These are phyloP conservation scores for Rhizopus delemar DNA, from an alignment of 371 early-diverging fungal species.

Conservation along the genomic window DNA sequence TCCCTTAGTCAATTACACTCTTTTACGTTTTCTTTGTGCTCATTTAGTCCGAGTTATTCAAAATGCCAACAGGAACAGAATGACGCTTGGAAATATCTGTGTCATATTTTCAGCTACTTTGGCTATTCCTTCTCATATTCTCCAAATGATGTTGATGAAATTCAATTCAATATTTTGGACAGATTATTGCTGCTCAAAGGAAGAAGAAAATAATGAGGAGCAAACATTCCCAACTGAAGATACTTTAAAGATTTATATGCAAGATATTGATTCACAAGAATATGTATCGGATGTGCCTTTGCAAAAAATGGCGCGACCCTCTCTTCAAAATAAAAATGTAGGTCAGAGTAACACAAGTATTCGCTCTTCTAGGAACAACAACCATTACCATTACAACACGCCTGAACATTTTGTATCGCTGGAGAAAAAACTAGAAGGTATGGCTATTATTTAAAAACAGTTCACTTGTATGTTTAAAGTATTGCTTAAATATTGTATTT, in stretches of 20 bases:
- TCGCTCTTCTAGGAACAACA: slow-evolving; percentile 48
- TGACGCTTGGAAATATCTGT: slow-evolving; percentile 92
- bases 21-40: slow-evolving; percentile 82
- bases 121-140: slow-evolving; percentile 87
- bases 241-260: slow-evolving; percentile 13
- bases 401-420: slow-evolving; percentile 47
- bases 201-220: not conserved
- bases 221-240: slow-evolving; percentile 1
- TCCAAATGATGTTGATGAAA: slow-evolving; percentile 84
- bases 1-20: slow-evolving; percentile 86
- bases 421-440: slow-evolving; percentile 39
- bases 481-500: not conserved
- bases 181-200: not conserved
- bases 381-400: slow-evolving; percentile 44
- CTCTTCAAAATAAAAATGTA: slow-evolving; percentile 10
- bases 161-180: slow-evolving; percentile 87
- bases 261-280: slow-evolving; percentile 4
- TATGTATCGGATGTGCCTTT: not conserved
- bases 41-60: slow-evolving; percentile 89
- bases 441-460: not conserved
- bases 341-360: slow-evolving; percentile 3
- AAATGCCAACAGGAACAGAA: slow-evolving; percentile 81
- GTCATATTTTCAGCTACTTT: slow-evolving; percentile 95
- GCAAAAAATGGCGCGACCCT: not conserved
- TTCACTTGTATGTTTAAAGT: not conserved